Base-by-base conservation (phyloP, 495 filamentous ascomycete genomes). In the Penicillium atrosanguineum region DNA sequence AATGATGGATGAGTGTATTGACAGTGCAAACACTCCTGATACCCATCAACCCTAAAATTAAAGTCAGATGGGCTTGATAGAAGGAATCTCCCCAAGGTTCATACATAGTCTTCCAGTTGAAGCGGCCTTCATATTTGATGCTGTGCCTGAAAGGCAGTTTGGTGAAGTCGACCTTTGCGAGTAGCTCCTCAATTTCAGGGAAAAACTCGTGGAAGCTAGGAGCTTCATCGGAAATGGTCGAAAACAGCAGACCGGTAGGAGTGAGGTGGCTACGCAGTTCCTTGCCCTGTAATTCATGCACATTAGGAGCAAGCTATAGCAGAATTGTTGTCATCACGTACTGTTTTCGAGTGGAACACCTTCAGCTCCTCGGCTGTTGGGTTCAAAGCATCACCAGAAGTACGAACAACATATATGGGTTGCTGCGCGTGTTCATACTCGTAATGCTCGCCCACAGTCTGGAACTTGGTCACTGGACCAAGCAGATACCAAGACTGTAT, bases 41-140 rank as follows among this genome's bases (percentile, higher is more conserved):
- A 85, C 15, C 81, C 82, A 49, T 85, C 82, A 15, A 85, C 79
- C 78, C 75, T 80, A 42, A 6, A 31, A 18, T n/a, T 3, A 15
- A 40, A 15, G 15, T 4, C 12, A 40, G 38, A 19, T n/a, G 12
- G 31, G 14, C 11, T 34, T 12, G 4, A 14, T 14, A 12, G 1
- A 14, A 12, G 11, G 11, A 12, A 14, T 4, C 12, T 14, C 31
- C 4, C 11, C 2, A 7, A 40, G n/a, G 19, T 3, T 29, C 48
- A 53, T 69, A 80, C 81, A 85, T 85, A 0, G 82, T 83, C 57
- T 85, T 85, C 82, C 81, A 85, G 61, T 85, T 85, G 65, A 85
- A 85, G 0, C 70, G 69, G 0, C 82, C 82, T 51, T 80, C 74
- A 43, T 85, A 85, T 28, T 69, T 70, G 56, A 83, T 81, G 50